These are phyloP conservation scores for Populus hybrid DNA, from an alignment of 441 rosid species.

Conservation along the genomic window DNA sequence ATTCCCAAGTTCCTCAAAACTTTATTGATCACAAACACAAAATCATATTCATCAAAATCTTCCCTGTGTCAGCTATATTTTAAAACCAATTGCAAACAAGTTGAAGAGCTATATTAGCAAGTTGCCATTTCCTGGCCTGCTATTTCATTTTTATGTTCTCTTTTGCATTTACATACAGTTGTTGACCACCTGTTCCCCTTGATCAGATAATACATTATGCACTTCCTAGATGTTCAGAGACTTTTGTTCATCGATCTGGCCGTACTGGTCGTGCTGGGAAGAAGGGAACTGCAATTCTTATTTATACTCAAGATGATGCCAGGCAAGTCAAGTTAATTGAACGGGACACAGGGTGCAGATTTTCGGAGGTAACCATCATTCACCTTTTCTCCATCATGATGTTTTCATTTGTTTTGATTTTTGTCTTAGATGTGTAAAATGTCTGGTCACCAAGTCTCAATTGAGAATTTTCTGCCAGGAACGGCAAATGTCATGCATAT, in stretches of 20 bases:
- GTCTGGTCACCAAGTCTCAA: background rate
- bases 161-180: background rate
- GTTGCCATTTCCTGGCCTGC: background rate
- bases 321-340: conserved; percentile 71
- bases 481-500: background rate
- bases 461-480: background rate
- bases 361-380: conserved; percentile 58
- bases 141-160: background rate
- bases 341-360: conserved; percentile 83
- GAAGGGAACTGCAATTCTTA: conserved; percentile 86
- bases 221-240: conserved; percentile 84
- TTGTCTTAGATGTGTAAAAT: background rate
- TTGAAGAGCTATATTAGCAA: background rate
- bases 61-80: no score
- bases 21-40: background rate
- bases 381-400: background rate
- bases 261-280: conserved; percentile 99
- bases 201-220: conserved; percentile 87
- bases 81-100: background rate
- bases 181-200: background rate
- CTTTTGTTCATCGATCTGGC: conserved; percentile 99
- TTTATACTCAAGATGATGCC: conserved; percentile 63
- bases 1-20: background rate
- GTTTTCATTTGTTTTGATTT: background rate
- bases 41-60: background rate